phyloP scores from a whole-genome alignment of 352 stramenopile species.

The Blastocystis hominis region DNA sequence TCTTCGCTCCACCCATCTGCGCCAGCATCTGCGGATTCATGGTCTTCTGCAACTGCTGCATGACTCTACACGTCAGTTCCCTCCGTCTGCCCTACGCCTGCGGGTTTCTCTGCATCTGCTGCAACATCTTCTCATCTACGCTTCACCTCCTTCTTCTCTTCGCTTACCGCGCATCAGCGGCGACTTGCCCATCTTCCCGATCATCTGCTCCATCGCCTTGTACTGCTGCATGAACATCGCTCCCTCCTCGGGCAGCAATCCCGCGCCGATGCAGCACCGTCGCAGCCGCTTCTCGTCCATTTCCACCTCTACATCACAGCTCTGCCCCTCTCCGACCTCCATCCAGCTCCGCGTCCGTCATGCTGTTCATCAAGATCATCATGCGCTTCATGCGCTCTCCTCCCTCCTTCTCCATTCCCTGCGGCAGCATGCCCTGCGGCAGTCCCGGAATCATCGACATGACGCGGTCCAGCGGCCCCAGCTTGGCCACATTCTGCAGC shows the following conservation, averaged over 20 bases:
- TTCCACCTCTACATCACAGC: conserved; percentile 1
- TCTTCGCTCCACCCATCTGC: conserved; percentile 76
- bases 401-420: conserved; percentile 79
- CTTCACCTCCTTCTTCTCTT: not conserved
- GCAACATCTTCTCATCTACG: conserved; percentile 61
- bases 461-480: conserved; percentile 88
- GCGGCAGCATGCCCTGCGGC: conserved; percentile 59
- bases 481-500: conserved; percentile 91
- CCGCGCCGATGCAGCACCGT: conserved; percentile 4
- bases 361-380: conserved; percentile 98
- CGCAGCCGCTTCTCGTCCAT: conserved; percentile 6
- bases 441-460: conserved; percentile 93
- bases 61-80: conserved; percentile 65
- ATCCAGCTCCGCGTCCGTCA: conserved; percentile 91
- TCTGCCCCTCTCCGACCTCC: conserved; percentile 69
- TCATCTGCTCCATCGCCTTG: conserved; percentile 83
- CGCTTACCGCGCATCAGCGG: conserved; percentile 69
- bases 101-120: conserved; percentile 87
- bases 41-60: conserved; percentile 86
- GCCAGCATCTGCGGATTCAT: conserved; percentile 85
- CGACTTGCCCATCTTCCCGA: conserved; percentile 90
- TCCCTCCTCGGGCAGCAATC: conserved; percentile 66
- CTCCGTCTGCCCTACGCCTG: conserved; percentile 64
- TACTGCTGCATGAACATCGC: conserved; percentile 85
- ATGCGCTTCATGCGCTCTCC: conserved; percentile 85